A percentile compares a stretch with the other conserved stretches of the same genome.
Conservation (phyloP, 2,329 filamentous ascomycete genomes). For the Alternaria postmessia region DNA sequence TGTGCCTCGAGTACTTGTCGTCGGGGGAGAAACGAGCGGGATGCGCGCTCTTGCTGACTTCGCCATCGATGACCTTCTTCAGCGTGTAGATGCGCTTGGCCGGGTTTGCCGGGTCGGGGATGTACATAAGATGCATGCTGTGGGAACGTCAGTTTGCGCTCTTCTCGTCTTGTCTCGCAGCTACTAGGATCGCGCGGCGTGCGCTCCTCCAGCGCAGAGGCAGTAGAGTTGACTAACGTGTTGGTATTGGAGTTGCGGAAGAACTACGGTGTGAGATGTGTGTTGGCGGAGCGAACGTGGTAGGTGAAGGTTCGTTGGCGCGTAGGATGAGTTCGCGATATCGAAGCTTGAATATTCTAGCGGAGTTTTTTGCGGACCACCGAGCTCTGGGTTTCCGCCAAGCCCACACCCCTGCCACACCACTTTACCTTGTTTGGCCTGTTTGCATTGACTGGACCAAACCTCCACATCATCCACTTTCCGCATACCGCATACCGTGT, state of each 20-base stretch:
- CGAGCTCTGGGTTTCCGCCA: constrained; percentile 16
- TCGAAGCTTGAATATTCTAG: constrained; percentile 12
- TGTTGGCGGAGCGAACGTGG: not conserved
- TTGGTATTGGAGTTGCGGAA: constrained; percentile 1
- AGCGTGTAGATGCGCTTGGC: constrained; percentile 90
- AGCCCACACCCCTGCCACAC: not conserved
- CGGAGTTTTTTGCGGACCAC: constrained; percentile 37
- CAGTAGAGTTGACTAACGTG: not conserved
- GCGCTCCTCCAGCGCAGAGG: not conserved
- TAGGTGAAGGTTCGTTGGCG: not conserved
- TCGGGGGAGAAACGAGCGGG: constrained; percentile 96
- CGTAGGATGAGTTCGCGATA: constrained; percentile 13
- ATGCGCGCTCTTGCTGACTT: constrained; percentile 95
- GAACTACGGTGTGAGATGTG: not conserved
- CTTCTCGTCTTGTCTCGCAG: not conserved
- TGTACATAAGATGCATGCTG: constrained; percentile 83
- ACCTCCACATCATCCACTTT: constrained; percentile 29
- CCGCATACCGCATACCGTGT: constrained; percentile 18
- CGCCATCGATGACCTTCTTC: constrained; percentile 82
- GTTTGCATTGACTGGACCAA: constrained; percentile 15
- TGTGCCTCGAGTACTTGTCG: constrained; percentile 96
- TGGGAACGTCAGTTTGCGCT: not conserved
- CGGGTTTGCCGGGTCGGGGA: constrained; percentile 73
- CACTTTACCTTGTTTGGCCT: constrained; percentile 5
- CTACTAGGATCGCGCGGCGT: not conserved